Evolutionary conservation across 2,329 filamentous ascomycete genomes (phyloP).

Genomic region (Aschersonia sp.): DNA sequence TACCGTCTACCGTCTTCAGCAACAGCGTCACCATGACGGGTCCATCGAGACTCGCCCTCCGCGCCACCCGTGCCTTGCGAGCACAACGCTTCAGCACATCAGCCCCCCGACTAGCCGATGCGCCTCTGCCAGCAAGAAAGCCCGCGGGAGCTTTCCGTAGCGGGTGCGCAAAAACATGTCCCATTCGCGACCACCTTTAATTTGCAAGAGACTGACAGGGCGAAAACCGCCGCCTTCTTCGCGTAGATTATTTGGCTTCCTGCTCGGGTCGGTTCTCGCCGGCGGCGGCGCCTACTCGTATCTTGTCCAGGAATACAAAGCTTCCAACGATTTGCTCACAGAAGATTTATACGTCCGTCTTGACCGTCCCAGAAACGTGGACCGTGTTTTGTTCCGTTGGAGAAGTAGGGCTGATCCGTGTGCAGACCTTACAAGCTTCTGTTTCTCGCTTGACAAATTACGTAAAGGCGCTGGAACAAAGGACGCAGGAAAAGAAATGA

Average conservation of each 20-base stretch:
- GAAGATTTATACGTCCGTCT: conserved; percentile 91
- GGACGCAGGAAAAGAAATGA: conserved; percentile 45
- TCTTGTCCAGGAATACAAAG: conserved; percentile 82
- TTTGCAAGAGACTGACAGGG: no score
- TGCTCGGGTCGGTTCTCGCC: conserved; percentile 67
- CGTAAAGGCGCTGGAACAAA: conserved; percentile 68
- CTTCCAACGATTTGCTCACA: conserved; percentile 82
- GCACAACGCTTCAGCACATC: conserved; percentile 36
- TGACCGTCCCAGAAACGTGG: not conserved
- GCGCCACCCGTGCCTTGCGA: not conserved
- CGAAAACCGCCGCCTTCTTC: not conserved
- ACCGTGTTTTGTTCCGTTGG: no score
- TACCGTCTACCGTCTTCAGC: no score
- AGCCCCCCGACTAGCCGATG: conserved; percentile 26
- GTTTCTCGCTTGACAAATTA: conserved; percentile 79
- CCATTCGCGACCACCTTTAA: no score
- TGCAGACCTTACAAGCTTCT: conserved; percentile 69
- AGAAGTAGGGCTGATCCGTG: no score
- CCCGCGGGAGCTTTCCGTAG: conserved; percentile 47
- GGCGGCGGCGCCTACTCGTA: conserved; percentile 83
- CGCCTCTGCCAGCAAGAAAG: conserved; percentile 39
- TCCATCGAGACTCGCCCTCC: not conserved
- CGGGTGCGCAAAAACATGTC: conserved; percentile 25
- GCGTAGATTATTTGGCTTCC: conserved; percentile 74
- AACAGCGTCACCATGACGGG: not conserved